phyloP scores from a whole-genome alignment of 2,329 filamentous ascomycete genomes.

The Diplocarpon rosae region DNA sequence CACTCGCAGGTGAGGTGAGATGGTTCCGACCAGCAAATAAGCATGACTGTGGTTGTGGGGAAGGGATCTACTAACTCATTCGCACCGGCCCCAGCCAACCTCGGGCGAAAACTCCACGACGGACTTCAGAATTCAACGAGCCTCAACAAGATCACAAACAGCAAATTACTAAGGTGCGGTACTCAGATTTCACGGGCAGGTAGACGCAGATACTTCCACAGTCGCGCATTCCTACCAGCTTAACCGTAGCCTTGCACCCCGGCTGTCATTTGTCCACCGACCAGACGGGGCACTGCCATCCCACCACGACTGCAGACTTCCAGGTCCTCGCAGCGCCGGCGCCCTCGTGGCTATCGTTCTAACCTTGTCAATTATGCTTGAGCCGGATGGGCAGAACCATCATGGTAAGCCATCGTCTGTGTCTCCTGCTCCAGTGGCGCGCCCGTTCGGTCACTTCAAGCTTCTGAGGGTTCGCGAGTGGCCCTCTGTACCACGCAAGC shows the following conservation, averaged over 20 bases:
- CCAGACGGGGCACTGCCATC: neutral
- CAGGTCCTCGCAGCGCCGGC: neutral
- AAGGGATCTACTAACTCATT: too few relatives aligned
- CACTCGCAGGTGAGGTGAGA: too few relatives aligned
- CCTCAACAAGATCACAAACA: too few relatives aligned
- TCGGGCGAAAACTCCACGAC: too few relatives aligned
- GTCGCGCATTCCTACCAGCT: neutral
- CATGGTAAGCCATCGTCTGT: conserved; percentile 19
- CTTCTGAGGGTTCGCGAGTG: conserved; percentile 7
- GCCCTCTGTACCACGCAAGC: conserved; percentile 10
- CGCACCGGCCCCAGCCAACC: too few relatives aligned
- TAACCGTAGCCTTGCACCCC: neutral
- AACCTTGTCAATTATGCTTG: conserved; percentile 23
- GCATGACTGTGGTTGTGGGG: too few relatives aligned
- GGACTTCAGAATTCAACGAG: too few relatives aligned
- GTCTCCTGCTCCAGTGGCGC: conserved; percentile 4
- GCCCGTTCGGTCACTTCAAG: neutral
- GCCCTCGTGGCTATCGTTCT: neutral
- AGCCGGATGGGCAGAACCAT: conserved; percentile 25
- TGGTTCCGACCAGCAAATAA: too few relatives aligned
- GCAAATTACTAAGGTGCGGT: too few relatives aligned
- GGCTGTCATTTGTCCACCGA: too few relatives aligned
- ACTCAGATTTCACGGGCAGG: too few relatives aligned
- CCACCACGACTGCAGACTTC: neutral
- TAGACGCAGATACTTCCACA: too few relatives aligned